phyloP scores from a whole-genome alignment of 2,329 filamentous ascomycete genomes.

The Macrophomina tecta region DNA sequence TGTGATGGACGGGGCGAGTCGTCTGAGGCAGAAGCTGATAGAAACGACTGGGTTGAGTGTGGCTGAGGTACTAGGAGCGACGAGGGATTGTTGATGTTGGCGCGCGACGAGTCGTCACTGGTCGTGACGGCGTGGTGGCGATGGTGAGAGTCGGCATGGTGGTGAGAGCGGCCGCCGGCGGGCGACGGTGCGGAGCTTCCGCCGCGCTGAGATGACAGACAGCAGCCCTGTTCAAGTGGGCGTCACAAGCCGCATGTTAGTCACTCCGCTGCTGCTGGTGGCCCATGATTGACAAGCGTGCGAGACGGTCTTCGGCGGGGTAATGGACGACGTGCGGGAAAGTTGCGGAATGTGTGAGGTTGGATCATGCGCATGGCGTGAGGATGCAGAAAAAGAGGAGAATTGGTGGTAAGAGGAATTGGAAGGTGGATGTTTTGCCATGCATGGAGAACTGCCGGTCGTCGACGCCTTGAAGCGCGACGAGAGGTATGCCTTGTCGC shows the following conservation, averaged over 20 bases:
- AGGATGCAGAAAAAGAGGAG: not conserved
- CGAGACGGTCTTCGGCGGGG: not conserved
- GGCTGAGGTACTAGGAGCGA: constrained; percentile 6
- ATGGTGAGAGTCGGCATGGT: not conserved
- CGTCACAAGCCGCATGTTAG: not conserved
- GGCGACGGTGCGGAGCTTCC: constrained; percentile 16
- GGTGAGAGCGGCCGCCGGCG: not conserved
- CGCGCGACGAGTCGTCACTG: constrained; percentile 21
- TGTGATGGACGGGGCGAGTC: constrained; percentile 18
- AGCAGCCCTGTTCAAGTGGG: constrained; percentile 19
- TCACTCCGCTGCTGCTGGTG: not conserved
- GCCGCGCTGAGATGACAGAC: constrained; percentile 16
- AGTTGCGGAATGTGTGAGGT: not conserved
- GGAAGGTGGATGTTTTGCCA: constrained; percentile 14
- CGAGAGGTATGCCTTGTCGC: constrained; percentile 7
- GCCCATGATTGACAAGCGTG: not conserved
- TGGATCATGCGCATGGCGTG: constrained; percentile 5
- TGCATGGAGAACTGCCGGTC: not conserved
- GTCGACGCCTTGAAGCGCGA: constrained; percentile 5
- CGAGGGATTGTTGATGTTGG: constrained; percentile 22
- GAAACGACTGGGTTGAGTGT: constrained; percentile 20
- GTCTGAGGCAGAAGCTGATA: constrained; percentile 14
- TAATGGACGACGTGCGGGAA: not conserved
- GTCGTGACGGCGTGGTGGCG: not conserved
- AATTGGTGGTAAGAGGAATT: not conserved